Conservation (phyloP, 1,284 basidiomycete genomes). For the Ceratobasidium sp. region DNA sequence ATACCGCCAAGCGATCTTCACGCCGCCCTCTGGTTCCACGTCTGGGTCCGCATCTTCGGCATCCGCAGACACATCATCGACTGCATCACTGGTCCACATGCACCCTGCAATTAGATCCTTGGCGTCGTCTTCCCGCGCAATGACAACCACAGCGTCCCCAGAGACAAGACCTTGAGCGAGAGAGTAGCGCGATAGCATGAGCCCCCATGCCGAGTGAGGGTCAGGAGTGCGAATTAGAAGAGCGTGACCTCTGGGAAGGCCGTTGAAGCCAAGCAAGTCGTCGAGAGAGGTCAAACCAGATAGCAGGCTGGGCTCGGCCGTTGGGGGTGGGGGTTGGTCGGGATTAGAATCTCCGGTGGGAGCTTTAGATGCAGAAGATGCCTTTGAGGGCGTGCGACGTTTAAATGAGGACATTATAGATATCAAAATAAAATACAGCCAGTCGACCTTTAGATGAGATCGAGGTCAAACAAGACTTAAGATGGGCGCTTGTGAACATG, state of each 20-base stretch:
- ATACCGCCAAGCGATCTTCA: conserved; percentile 97
- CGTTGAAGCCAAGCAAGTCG: conserved; percentile 90
- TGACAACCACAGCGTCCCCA: conserved; percentile 76
- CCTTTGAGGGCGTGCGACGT: conserved; percentile 28
- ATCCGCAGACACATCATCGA: conserved; percentile 24
- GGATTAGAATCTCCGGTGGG: neutral
- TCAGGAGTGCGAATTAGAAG: conserved; percentile 85
- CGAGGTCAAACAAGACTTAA: neutral
- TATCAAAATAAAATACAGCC: neutral
- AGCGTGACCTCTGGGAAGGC: conserved; percentile 86
- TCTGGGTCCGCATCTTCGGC: conserved; percentile 52
- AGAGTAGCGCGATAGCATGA: conserved; percentile 90
- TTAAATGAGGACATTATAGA: conserved; percentile 44
- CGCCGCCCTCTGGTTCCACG: conserved; percentile 61
- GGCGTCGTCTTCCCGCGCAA: conserved; percentile 68
- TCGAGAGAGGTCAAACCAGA: conserved; percentile 94
- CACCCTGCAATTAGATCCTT: conserved; percentile 72
- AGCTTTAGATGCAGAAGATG: neutral
- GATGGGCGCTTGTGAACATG: neutral
- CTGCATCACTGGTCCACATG: conserved; percentile 74
- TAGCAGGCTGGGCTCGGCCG: conserved; percentile 10
- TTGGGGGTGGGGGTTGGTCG: neutral
- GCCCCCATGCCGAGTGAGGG: conserved; percentile 85
- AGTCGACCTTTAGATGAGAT: neutral
- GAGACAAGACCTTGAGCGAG: conserved; percentile 86